Evolutionary conservation across 495 filamentous ascomycete species (phyloP).

Genomic region (Penicillium robsamsonii): DNA sequence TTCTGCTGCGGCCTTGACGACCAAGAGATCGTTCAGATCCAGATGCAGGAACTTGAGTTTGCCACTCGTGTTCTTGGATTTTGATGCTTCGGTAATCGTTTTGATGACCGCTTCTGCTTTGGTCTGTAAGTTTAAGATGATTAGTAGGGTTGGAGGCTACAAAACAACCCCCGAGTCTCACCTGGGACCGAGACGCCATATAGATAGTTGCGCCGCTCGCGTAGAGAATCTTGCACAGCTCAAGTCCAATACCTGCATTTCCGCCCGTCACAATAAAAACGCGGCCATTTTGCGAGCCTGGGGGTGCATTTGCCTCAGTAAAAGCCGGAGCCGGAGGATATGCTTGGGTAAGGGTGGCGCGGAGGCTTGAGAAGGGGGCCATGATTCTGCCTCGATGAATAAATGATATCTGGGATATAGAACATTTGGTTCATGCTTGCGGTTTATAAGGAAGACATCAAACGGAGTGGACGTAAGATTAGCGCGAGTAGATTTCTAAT

Average conservation of each 20-base stretch:
- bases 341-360: background rate
- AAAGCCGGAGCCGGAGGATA: background rate
- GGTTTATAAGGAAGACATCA: too few relatives aligned
- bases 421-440: too few relatives aligned
- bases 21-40: constrained; percentile 36
- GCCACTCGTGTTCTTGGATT: constrained; percentile 6
- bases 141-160: background rate
- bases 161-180: background rate
- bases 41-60: constrained; percentile 41
- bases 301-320: background rate
- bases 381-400: background rate
- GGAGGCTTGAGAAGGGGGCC: background rate
- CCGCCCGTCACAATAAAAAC: constrained; percentile 34
- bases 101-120: constrained; percentile 33
- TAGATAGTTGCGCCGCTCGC: constrained; percentile 34
- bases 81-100: constrained; percentile 1
- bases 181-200: constrained; percentile 31
- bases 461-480: too few relatives aligned
- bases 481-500: too few relatives aligned
- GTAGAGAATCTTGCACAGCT: constrained; percentile 38
- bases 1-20: constrained; percentile 37
- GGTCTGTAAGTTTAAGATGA: constrained; percentile 3
- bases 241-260: constrained; percentile 35
- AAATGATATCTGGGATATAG: too few relatives aligned
- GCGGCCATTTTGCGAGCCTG: constrained; percentile 49